phyloP scores from a whole-genome alignment of 2,329 filamentous ascomycete species.

The Aspergillus hortae region DNA sequence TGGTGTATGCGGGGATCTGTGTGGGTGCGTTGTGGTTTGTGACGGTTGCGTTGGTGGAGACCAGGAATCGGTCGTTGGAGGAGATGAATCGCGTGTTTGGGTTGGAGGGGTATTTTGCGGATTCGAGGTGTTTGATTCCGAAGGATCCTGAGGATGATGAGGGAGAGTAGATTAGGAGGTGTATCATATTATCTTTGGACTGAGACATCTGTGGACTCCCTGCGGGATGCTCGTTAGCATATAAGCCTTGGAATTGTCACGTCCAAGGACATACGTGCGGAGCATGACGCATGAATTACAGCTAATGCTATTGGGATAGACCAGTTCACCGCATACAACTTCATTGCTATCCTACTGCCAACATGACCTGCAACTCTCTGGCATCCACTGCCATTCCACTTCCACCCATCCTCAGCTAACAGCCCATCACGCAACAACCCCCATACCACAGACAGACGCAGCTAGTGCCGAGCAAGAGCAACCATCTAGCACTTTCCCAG shows the following conservation, averaged over 20 bases:
- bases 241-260: no score
- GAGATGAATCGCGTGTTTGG: conserved; percentile 18
- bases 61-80: conserved; percentile 12
- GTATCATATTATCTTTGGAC: no score
- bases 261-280: no score
- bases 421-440: no score
- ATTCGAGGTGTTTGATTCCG: neutral
- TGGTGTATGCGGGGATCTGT: conserved; percentile 18
- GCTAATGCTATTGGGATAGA: neutral
- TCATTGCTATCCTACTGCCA: no score
- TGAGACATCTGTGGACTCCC: neutral
- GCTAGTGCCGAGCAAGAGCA: neutral
- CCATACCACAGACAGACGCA: no score
- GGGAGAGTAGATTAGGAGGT: neutral
- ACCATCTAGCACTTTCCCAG: neutral
- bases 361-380: no score
- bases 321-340: no score
- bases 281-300: no score
- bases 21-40: conserved; percentile 17
- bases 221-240: neutral
- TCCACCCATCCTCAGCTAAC: no score
- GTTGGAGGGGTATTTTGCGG: conserved; percentile 12
- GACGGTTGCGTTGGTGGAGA: conserved; percentile 16
- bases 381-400: no score
- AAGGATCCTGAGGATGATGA: neutral